Conservation (phyloP, 306 rosid genomes). For the Fagus crenata region DNA sequence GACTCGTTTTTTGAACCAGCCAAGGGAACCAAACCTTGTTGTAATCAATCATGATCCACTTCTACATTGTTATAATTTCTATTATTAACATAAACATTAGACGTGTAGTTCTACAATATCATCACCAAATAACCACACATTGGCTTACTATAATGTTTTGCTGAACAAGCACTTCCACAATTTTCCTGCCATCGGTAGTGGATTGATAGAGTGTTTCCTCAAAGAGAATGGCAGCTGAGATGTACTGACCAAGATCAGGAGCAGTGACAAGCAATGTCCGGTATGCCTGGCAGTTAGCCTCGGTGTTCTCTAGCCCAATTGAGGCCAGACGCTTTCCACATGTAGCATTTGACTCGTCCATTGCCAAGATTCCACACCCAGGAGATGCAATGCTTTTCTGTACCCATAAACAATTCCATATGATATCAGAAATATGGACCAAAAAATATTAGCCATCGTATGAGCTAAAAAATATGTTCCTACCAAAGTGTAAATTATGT, state of each 20-base stretch:
- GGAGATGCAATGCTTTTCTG: constrained; percentile 85
- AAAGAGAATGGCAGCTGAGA: constrained; percentile 86
- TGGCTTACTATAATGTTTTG: constrained; percentile 59
- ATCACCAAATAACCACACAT: constrained; percentile 4
- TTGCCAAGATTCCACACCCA: constrained; percentile 90
- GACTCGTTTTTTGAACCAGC: constrained; percentile 80
- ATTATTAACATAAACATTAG: no score
- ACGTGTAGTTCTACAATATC: no score
- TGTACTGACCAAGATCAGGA: constrained; percentile 70
- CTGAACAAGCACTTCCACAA: constrained; percentile 63
- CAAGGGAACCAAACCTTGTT: constrained; percentile 80
- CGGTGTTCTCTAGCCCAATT: constrained; percentile 86
- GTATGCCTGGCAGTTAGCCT: constrained; percentile 87
- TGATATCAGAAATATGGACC: no score
- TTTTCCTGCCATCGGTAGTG: constrained; percentile 73
- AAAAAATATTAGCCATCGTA: no score
- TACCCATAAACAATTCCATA: not conserved
- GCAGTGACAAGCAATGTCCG: constrained; percentile 73
- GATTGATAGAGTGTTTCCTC: constrained; percentile 97
- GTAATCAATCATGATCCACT: constrained; percentile 12
- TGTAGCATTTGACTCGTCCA: constrained; percentile 93
- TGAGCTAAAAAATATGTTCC: no score
- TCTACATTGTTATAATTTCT: no score
- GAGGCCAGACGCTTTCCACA: constrained; percentile 92
- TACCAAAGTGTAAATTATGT: no score